Evolutionary conservation across 306 rosid species (phyloP).

Genomic region (Gleditsia sinensis): DNA sequence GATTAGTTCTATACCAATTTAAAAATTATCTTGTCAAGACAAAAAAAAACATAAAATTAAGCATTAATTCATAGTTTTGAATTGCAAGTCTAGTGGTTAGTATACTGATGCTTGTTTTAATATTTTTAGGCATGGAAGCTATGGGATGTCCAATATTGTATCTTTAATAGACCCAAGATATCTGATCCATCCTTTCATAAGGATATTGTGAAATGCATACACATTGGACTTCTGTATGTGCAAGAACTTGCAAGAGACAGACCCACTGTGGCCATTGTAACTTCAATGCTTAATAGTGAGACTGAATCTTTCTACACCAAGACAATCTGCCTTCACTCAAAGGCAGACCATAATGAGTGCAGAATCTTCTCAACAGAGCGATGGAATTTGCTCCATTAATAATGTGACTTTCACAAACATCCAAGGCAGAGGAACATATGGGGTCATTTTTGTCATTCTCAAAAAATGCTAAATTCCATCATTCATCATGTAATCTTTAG

Average conservation of each 20-base stretch:
- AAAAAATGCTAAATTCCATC: too few species aligned
- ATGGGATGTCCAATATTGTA: background rate
- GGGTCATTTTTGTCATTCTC: too few species aligned
- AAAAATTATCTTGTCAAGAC: too few species aligned
- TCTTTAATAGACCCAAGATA: background rate
- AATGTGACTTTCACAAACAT: background rate
- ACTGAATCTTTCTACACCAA: background rate
- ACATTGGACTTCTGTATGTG: background rate
- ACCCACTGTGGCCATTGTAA: background rate
- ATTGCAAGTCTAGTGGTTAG: background rate
- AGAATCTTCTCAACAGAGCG: background rate
- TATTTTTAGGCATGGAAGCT: slow-evolving; percentile 3
- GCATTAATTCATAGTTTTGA: too few species aligned
- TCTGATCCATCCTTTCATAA: background rate
- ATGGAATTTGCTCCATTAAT: background rate
- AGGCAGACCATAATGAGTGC: background rate
- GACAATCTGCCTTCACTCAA: background rate
- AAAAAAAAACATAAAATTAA: too few species aligned
- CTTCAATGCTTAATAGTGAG: slow-evolving; percentile 4
- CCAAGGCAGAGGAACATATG: background rate
- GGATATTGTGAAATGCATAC: background rate
- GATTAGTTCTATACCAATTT: too few species aligned
- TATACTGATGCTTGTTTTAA: background rate
- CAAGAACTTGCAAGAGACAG: slow-evolving; percentile 10
- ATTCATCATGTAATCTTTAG: too few species aligned